Evolutionary conservation across 2,329 filamentous ascomycete species (phyloP), one percentile per base, ranked within the genome.

Genomic region (Microascus cirrosus): DNA sequence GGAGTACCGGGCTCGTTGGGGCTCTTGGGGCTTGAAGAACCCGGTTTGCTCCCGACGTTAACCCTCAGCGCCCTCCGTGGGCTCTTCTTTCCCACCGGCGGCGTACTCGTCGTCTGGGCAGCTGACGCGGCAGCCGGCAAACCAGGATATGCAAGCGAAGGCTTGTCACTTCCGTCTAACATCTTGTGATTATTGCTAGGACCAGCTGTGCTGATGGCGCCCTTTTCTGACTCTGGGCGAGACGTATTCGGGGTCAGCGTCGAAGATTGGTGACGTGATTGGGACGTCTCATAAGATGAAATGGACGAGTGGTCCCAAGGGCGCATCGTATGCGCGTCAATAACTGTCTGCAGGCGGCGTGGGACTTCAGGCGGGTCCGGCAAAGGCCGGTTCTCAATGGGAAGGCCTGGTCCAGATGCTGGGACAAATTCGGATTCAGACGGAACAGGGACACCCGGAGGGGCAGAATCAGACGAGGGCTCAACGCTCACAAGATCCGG

Each of bases 201-300:
- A 53, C 15, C 55, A 18, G 20, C n/a, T n/a, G 55, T 51, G 34
- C n/a, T 39, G 18, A 56, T 15, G 3, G 25, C 18, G 10, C 48
- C 51, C 52, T 62, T 70, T 56, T 73, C 72, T 1, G 73, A 76
- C 54, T 74, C 69, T 0, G 73, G 71, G 13, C 72, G 68, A 1
- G 73, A 74, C 0, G 70, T 71, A 57, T 72, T 67, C 0, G 73
- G 73, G 4, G 73, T 75, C 57, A 71, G 71, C 20, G 68, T 58
- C 34, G 56, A 54, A 22, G 20, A 24, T 13, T 20, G 51, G 13
- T 54, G 39, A 32, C 54, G 64, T 8, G 63, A 62, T 1, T 71
- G 71, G 0, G 67, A 58, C 6, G 71, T 70, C 20, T 68, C 70
- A 13, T 71, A 65, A 4, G 69, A 71, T 3, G 74, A 73, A 1